Conservation (phyloP, 2,329 filamentous ascomycete species). For the Davidsoniella neocaledoniae region DNA sequence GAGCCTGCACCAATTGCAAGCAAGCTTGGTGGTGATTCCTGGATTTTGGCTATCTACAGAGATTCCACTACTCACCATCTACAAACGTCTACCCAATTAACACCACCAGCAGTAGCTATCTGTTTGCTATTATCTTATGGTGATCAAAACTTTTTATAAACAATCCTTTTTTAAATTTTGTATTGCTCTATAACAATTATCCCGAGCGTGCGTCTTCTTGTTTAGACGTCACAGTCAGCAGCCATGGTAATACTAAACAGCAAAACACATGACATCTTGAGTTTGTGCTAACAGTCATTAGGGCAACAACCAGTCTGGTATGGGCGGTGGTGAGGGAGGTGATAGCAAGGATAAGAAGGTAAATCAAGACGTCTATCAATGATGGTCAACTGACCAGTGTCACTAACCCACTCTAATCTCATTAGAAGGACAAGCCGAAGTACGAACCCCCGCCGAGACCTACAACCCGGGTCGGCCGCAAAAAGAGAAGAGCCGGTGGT, state of each 20-base stretch:
- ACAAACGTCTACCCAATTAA: neutral
- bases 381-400: neutral
- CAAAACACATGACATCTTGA: neutral
- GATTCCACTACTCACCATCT: neutral
- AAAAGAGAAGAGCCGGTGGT: conserved; percentile 93
- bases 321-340: conserved; percentile 64
- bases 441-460: conserved; percentile 96
- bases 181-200: neutral
- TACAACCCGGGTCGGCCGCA: conserved; percentile 89
- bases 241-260: conserved; percentile 1
- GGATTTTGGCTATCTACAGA: neutral
- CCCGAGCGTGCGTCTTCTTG: too few relatives aligned
- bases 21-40: neutral
- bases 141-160: too few relatives aligned
- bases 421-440: conserved; percentile 97
- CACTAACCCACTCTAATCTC: neutral
- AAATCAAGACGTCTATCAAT: conserved; percentile 15
- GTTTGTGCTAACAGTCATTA: conserved; percentile 20
- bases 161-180: too few relatives aligned
- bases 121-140: too few relatives aligned
- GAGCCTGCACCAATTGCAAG: conserved; percentile 6
- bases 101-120: neutral
- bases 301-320: conserved; percentile 77
- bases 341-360: conserved; percentile 94
- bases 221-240: too few relatives aligned